phyloP scores from a whole-genome alignment of 306 rosid genomes.

The Inga laurina region DNA sequence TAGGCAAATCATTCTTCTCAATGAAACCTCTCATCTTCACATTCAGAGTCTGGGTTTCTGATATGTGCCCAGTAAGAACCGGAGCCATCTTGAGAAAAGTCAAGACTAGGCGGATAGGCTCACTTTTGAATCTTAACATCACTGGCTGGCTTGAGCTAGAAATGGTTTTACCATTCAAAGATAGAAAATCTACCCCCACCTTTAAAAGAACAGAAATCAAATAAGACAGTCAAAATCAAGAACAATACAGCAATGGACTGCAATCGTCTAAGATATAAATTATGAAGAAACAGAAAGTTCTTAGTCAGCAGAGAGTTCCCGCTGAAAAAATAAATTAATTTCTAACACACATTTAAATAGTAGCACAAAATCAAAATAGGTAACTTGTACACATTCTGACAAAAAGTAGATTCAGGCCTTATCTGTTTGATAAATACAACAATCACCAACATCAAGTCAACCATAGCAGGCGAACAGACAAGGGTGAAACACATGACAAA shows the following conservation, averaged over 20 bases:
- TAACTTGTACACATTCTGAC: neutral
- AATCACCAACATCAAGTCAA: neutral
- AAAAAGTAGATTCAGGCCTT: neutral
- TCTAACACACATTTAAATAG: neutral
- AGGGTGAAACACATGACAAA: neutral
- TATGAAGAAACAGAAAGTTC: constrained; percentile 9
- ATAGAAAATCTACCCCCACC: constrained; percentile 75
- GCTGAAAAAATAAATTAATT: constrained; percentile 2
- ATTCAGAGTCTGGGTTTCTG: constrained; percentile 75
- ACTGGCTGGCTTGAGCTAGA: constrained; percentile 72
- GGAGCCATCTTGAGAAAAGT: constrained; percentile 78
- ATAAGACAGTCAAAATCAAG: constrained; percentile 28
- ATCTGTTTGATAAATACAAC: neutral
- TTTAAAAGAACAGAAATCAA: constrained; percentile 34
- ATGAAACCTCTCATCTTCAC: constrained; percentile 68
- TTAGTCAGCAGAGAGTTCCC: neutral
- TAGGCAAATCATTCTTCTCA: constrained; percentile 61
- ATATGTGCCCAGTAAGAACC: constrained; percentile 63
- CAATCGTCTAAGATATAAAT: neutral
- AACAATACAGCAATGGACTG: constrained; percentile 14
- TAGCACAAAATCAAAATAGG: neutral
- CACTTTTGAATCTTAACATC: constrained; percentile 81
- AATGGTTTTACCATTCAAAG: constrained; percentile 63
- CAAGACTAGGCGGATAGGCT: constrained; percentile 65
- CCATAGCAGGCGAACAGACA: neutral